Percentiles rank a stretch among this genome's conserved stretches.
Conservation (phyloP, 2,329 filamentous ascomycete species). For the Gaeumannomyces sp. region DNA sequence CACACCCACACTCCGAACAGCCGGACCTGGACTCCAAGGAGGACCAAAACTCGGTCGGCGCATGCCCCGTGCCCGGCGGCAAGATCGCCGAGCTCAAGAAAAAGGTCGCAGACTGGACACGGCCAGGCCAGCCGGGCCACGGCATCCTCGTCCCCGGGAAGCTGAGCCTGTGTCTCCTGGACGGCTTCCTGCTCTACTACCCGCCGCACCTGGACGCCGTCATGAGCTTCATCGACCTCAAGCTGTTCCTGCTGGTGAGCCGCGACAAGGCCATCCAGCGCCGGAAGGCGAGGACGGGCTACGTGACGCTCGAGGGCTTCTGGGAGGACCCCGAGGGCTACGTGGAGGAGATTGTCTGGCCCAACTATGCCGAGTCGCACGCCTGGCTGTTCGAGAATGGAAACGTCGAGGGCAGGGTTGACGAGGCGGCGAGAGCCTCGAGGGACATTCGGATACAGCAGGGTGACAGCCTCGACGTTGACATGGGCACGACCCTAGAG, state of each 20-base stretch:
- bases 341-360: slow-evolving; percentile 93
- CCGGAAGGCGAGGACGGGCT: slow-evolving; percentile 64
- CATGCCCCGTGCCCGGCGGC: slow-evolving; percentile 43
- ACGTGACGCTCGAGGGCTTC: slow-evolving; percentile 81
- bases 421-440: slow-evolving; percentile 23
- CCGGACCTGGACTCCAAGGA: slow-evolving; percentile 49
- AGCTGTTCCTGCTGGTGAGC: slow-evolving; percentile 69
- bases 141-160: slow-evolving; percentile 21
- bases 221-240: slow-evolving; percentile 61
- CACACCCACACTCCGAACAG: slow-evolving; percentile 24
- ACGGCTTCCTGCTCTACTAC: slow-evolving; percentile 78
- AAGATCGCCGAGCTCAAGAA: slow-evolving; percentile 40
- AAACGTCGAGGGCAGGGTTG: slow-evolving; percentile 54
- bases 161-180: slow-evolving; percentile 63
- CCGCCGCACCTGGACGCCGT: slow-evolving; percentile 47
- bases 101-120: slow-evolving; percentile 41
- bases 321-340: slow-evolving; percentile 94
- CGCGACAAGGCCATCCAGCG: slow-evolving; percentile 58
- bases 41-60: slow-evolving; percentile 55
- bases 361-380: slow-evolving; percentile 81
- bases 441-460: slow-evolving; percentile 44
- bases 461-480: slow-evolving; percentile 39
- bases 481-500: slow-evolving; percentile 55
- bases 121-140: slow-evolving; percentile 38
- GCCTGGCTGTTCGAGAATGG: slow-evolving; percentile 69